A percentile compares a stretch with the other conserved stretches of the same genome.
Conservation (phyloP, 2,329 filamentous ascomycete species). For the Aspergillus sp. region DNA sequence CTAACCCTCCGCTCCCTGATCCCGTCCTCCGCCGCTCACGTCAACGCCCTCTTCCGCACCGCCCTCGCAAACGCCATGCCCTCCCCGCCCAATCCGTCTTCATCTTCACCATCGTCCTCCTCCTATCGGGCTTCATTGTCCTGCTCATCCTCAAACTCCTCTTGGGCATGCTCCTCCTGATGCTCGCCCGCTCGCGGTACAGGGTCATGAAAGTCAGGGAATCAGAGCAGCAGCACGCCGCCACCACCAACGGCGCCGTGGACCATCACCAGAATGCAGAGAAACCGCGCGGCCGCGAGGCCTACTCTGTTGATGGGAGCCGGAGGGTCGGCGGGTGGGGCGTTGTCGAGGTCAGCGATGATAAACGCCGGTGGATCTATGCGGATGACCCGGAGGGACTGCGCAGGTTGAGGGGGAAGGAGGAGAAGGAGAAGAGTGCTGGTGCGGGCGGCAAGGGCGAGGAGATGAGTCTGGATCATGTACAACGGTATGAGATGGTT, state of each 20-base stretch:
- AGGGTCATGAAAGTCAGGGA: slow-evolving; percentile 68
- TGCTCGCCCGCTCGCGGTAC: slow-evolving; percentile 70
- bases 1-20: slow-evolving; percentile 47
- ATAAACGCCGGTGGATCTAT: slow-evolving; percentile 77
- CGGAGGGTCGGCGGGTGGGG: slow-evolving; percentile 73
- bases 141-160: slow-evolving; percentile 77
- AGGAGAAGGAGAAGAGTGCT: slow-evolving; percentile 50
- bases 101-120: slow-evolving; percentile 63
- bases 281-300: slow-evolving; percentile 31
- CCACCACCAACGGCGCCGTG: slow-evolving; percentile 2
- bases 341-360: slow-evolving; percentile 78
- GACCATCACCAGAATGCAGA: slow-evolving; percentile 11
- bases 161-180: slow-evolving; percentile 77
- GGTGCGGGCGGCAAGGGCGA: slow-evolving; percentile 48
- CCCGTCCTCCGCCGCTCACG: slow-evolving; percentile 44
- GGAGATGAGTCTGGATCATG: slow-evolving; percentile 53
- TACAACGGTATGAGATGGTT: slow-evolving; percentile 83
- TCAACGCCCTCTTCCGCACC: slow-evolving; percentile 29
- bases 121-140: slow-evolving; percentile 75
- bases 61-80: slow-evolving; percentile 35
- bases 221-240: slow-evolving; percentile 8
- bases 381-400: slow-evolving; percentile 68
- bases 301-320: slow-evolving; percentile 59
- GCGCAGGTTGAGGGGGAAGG: slow-evolving; percentile 53
- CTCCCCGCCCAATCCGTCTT: slow-evolving; percentile 33